Evolutionary conservation across 495 filamentous ascomycete genomes (phyloP).

Genomic region (Lasiosphaeris hirsuta): DNA sequence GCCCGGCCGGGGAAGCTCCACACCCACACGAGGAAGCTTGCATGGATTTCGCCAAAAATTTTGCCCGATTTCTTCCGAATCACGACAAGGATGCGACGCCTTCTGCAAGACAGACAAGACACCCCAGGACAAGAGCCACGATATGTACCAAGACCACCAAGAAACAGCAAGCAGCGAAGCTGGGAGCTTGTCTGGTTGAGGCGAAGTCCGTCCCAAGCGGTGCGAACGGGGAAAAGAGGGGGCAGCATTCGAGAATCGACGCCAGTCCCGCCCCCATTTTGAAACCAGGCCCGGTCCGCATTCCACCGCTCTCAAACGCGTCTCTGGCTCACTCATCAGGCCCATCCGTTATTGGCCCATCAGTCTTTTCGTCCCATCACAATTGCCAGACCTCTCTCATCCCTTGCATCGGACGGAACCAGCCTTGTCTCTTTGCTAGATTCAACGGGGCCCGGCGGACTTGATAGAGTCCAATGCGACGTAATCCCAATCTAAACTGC

Average conservation of each 20-base stretch:
- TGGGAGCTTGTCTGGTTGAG: conserved; percentile 7
- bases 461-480: too few relatives aligned
- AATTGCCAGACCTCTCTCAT: too few relatives aligned
- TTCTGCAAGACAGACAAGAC: neutral
- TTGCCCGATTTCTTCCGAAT: conserved; percentile 23
- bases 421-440: too few relatives aligned
- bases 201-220: neutral
- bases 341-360: neutral
- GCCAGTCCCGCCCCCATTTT: neutral
- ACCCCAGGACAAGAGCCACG: neutral
- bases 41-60: conserved; percentile 15
- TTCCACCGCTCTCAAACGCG: conserved; percentile 18
- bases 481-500: too few relatives aligned
- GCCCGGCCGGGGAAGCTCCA: conserved; percentile 11
- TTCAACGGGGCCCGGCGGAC: too few relatives aligned
- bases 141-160: neutral
- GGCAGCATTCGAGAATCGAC: neutral
- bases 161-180: conserved; percentile 1
- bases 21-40: conserved; percentile 6
- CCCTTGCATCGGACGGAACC: too few relatives aligned
- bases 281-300: conserved; percentile 8
- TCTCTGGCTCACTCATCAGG: neutral
- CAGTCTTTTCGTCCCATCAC: neutral
- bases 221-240: too few relatives aligned
- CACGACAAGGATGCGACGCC: conserved; percentile 7